Percentiles rank a stretch among this genome's conserved stretches.
These are phyloP conservation scores for Ballota nigra DNA, from an alignment of 257 asterid genomes.

Conservation along the genomic window DNA sequence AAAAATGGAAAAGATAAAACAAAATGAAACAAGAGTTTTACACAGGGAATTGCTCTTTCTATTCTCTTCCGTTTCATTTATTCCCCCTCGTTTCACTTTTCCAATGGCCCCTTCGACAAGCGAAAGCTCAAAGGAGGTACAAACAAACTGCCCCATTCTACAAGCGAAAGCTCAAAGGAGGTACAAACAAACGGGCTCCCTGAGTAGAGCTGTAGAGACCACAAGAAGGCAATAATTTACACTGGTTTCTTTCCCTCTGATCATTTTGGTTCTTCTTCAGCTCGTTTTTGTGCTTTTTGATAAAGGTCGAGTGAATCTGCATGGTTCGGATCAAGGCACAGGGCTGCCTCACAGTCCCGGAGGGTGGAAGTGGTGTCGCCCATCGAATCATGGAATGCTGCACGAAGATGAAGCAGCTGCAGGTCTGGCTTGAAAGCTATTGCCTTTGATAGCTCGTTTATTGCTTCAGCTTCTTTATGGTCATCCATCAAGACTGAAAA, in stretches of 20 bases:
- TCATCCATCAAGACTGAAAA: slow-evolving; percentile 87
- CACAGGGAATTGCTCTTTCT: slow-evolving; percentile 31
- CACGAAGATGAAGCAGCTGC: slow-evolving; percentile 87
- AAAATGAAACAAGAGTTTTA: slow-evolving; percentile 26
- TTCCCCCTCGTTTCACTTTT: slow-evolving; percentile 14
- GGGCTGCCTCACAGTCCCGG: slow-evolving; percentile 87
- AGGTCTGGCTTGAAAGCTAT: slow-evolving; percentile 79
- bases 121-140: slow-evolving; percentile 23
- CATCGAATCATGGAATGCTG: slow-evolving; percentile 87
- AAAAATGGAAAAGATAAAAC: background rate
- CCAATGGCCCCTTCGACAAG: slow-evolving; percentile 21
- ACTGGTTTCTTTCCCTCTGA: slow-evolving; percentile 23
- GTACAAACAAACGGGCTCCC: slow-evolving; percentile 14
- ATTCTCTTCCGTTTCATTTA: slow-evolving; percentile 5
- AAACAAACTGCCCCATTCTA: slow-evolving; percentile 23
- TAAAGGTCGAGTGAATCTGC: slow-evolving; percentile 66
- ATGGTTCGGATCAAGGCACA: slow-evolving; percentile 80
- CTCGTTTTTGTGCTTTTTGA: slow-evolving; percentile 45
- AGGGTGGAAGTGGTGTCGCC: slow-evolving; percentile 59
- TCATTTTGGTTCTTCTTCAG: slow-evolving; percentile 44
- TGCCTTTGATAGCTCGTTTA: slow-evolving; percentile 76
- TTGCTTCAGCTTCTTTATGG: slow-evolving; percentile 82
- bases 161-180: slow-evolving; percentile 24
- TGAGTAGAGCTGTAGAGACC: slow-evolving; percentile 28
- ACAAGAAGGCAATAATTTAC: slow-evolving; percentile 18